A percentile compares a stretch with the other conserved stretches of the same genome.
These are phyloP conservation scores for Dalbergia oliveri DNA, from an alignment of 306 rosid species.

Conservation along the genomic window DNA sequence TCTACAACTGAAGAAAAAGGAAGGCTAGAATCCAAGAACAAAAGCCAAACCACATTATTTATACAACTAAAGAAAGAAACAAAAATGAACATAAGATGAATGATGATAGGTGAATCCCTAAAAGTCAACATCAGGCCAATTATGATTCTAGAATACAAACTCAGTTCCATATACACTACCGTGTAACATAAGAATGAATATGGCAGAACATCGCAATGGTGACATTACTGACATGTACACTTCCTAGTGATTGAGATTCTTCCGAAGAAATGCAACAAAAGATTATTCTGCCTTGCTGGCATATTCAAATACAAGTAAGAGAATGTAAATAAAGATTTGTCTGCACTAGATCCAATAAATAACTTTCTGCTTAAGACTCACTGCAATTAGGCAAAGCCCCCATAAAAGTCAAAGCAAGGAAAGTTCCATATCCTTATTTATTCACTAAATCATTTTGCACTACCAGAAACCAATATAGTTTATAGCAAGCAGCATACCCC, in stretches of 20 bases:
- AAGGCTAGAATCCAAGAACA: constrained; percentile 10
- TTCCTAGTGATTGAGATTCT: not conserved
- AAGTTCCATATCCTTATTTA: too few relatives aligned
- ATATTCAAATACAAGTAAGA: constrained; percentile 24
- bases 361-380: not conserved
- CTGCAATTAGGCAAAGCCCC: too few relatives aligned
- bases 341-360: not conserved
- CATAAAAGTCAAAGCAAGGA: too few relatives aligned
- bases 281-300: not conserved
- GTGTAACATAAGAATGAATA: not conserved
- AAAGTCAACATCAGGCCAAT: too few relatives aligned
- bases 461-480: not conserved
- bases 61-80: constrained; percentile 25
- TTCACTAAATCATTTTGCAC: not conserved
- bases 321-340: not conserved
- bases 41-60: constrained; percentile 30
- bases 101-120: too few relatives aligned
- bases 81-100: constrained; percentile 21
- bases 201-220: constrained; percentile 4
- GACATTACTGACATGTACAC: constrained; percentile 17
- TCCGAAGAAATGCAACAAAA: constrained; percentile 10
- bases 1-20: too few relatives aligned
- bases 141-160: not conserved
- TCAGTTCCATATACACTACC: not conserved
- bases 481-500: constrained; percentile 11